These are phyloP conservation scores for Recurvomyces mirabilis DNA, from an alignment of 495 filamentous ascomycete species.

Conservation along the genomic window DNA sequence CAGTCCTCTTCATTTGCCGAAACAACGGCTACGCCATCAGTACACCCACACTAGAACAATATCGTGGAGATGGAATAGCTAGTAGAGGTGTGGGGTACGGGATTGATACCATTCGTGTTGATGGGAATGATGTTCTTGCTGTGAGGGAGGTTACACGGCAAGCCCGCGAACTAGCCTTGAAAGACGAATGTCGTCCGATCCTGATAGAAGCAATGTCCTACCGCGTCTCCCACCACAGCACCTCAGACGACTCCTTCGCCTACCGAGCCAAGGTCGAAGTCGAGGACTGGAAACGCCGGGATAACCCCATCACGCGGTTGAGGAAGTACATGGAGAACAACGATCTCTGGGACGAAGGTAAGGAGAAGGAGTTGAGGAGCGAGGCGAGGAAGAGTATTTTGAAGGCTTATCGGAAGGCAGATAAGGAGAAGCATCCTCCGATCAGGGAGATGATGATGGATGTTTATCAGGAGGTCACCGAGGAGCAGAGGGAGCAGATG, in stretches of 20 bases:
- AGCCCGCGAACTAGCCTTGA: conserved; percentile 65
- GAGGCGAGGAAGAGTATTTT: conserved; percentile 61
- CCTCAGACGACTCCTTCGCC: conserved; percentile 92
- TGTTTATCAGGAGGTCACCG: conserved; percentile 77
- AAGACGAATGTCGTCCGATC: conserved; percentile 67
- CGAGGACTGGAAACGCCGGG: conserved; percentile 92
- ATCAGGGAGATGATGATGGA: conserved; percentile 71
- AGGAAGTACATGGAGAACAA: conserved; percentile 84
- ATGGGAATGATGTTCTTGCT: conserved; percentile 95
- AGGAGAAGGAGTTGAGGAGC: conserved; percentile 62
- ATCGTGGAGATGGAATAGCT: conserved; percentile 93
- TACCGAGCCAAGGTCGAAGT: conserved; percentile 92
- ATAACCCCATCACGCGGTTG: conserved; percentile 85
- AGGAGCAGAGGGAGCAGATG: conserved; percentile 72
- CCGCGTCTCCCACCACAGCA: conserved; percentile 93
- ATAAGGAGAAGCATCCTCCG: conserved; percentile 79
- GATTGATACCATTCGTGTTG: conserved; percentile 91
- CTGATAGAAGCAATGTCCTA: conserved; percentile 97
- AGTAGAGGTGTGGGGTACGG: conserved; percentile 92
- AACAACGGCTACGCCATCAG: conserved; percentile 98
- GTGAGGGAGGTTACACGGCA: conserved; percentile 73
- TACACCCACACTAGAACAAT: conserved; percentile 90
- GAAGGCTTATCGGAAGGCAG: conserved; percentile 69
- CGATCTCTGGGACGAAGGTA: conserved; percentile 71
- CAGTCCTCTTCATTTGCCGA: conserved; percentile 86